phyloP scores from a whole-genome alignment of 495 filamentous ascomycete species.

The Penicillium argentinense region DNA sequence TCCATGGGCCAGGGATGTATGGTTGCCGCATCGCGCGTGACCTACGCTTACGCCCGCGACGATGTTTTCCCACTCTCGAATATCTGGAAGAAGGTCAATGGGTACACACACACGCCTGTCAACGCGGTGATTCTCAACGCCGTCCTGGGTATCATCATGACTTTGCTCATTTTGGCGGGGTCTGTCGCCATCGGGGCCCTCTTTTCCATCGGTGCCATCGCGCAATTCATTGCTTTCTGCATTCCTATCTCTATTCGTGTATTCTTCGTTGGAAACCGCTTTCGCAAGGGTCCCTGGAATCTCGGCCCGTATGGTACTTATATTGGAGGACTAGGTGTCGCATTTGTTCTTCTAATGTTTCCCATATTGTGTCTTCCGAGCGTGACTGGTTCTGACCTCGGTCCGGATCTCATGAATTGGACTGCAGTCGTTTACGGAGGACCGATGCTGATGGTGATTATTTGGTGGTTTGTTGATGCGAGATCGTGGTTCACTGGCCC shows the following conservation, averaged over 20 bases:
- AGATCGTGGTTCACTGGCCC: slow-evolving; percentile 77
- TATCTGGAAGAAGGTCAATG: slow-evolving; percentile 67
- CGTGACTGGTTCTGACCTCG: slow-evolving; percentile 56
- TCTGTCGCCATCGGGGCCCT: slow-evolving; percentile 66
- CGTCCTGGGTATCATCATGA: slow-evolving; percentile 60
- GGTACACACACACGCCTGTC: slow-evolving; percentile 66
- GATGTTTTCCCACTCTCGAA: slow-evolving; percentile 70
- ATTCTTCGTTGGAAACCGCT: slow-evolving; percentile 70
- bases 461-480: slow-evolving; percentile 74
- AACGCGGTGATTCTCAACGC: slow-evolving; percentile 78
- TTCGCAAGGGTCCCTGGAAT: slow-evolving; percentile 73
- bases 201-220: slow-evolving; percentile 76
- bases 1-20: slow-evolving; percentile 83
- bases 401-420: slow-evolving; percentile 68
- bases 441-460: slow-evolving; percentile 58
- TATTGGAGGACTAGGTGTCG: slow-evolving; percentile 60
- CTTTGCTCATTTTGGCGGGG: slow-evolving; percentile 70
- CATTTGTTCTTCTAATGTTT: slow-evolving; percentile 70
- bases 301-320: slow-evolving; percentile 61
- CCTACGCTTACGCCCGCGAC: slow-evolving; percentile 78
- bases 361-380: slow-evolving; percentile 73
- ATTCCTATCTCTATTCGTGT: slow-evolving; percentile 74
- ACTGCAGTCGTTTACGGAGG: slow-evolving; percentile 73
- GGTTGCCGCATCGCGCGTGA: slow-evolving; percentile 77
- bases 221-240: slow-evolving; percentile 72